Evolutionary conservation across 331 rosid genomes (phyloP).

Genomic region (Arachis monticola): DNA sequence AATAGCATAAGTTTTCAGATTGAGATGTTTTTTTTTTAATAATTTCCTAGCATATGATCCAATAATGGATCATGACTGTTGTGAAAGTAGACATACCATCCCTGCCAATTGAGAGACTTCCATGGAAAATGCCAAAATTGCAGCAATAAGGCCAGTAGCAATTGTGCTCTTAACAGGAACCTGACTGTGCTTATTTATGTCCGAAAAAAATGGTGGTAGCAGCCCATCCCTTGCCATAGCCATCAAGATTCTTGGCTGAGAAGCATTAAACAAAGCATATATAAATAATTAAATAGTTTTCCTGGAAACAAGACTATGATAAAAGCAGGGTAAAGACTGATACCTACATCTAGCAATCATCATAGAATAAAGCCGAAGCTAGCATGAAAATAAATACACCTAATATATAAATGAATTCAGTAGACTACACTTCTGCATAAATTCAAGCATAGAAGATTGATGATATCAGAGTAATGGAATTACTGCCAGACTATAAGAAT

Average conservation of each 20-base stretch:
- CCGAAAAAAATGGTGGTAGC: conserved; percentile 79
- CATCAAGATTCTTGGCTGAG: conserved; percentile 93
- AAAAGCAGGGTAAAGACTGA: not conserved
- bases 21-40: too few relatives aligned
- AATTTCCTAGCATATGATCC: too few relatives aligned
- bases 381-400: conserved; percentile 25
- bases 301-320: conserved; percentile 9
- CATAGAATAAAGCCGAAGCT: conserved; percentile 4
- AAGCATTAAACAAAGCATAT: conserved; percentile 35
- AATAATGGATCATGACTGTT: conserved; percentile 2
- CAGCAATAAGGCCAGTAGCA: conserved; percentile 74
- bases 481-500: too few relatives aligned
- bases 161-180: conserved; percentile 81
- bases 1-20: too few relatives aligned
- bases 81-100: conserved; percentile 66
- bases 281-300: conserved; percentile 15
- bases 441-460: too few relatives aligned
- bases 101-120: conserved; percentile 91
- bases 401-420: conserved; percentile 18
- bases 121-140: conserved; percentile 78
- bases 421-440: not conserved
- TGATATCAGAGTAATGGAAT: too few relatives aligned
- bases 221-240: conserved; percentile 98
- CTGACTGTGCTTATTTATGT: conserved; percentile 61
- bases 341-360: conserved; percentile 14